Evolutionary conservation across 2,329 filamentous ascomycete species (phyloP).

Genomic region (Colletotrichum sp.): DNA sequence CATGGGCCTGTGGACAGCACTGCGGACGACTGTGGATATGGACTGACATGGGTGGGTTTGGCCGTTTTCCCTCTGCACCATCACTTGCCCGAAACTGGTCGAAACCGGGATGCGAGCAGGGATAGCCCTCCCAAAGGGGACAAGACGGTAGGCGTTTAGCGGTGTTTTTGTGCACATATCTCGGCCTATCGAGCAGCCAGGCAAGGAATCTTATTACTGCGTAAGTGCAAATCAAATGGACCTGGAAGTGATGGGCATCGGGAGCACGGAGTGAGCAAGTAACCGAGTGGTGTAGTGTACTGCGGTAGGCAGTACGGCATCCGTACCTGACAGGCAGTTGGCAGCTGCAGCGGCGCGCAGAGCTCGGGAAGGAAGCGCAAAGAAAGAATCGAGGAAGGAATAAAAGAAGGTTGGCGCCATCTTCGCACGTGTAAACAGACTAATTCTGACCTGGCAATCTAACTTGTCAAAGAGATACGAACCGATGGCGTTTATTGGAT

Average conservation of each 20-base stretch:
- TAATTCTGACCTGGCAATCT: not conserved
- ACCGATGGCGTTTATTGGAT: not conserved
- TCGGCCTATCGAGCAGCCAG: not conserved
- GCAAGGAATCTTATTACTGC: not conserved
- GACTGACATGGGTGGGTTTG: conserved; percentile 2
- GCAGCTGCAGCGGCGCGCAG: not conserved
- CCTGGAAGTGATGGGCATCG: not conserved
- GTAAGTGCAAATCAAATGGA: not conserved
- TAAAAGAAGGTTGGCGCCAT: not conserved
- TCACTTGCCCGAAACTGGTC: conserved; percentile 18
- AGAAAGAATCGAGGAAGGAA: not conserved
- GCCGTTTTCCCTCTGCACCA: not conserved
- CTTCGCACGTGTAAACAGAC: not conserved
- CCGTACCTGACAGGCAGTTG: not conserved
- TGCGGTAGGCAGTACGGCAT: not conserved
- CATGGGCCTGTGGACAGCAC: conserved; percentile 1
- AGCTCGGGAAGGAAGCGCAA: not conserved
- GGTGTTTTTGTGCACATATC: not conserved
- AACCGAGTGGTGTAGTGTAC: not conserved
- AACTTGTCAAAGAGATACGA: not conserved
- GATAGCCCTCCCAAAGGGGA: not conserved
- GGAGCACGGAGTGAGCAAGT: not conserved
- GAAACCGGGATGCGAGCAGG: conserved; percentile 13
- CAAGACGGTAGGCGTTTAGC: not conserved
- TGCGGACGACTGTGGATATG: not conserved